A percentile compares a stretch with the other conserved stretches of the same genome.
These are phyloP conservation scores for Metschnikowia borealis DNA, from an alignment of 805 yeast species.

Conservation along the genomic window DNA sequence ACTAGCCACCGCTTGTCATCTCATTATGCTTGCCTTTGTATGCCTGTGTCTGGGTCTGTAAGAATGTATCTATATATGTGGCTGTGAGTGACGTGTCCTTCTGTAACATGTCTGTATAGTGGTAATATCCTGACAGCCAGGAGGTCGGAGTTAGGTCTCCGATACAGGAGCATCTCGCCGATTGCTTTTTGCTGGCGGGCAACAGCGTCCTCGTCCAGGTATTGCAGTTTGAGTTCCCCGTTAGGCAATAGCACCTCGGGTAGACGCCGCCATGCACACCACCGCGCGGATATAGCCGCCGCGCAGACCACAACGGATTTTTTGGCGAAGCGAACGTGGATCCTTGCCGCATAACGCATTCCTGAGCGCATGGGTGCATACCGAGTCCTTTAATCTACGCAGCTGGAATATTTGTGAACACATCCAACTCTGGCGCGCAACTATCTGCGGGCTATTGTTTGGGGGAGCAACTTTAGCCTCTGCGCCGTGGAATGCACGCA, in stretches of 20 bases:
- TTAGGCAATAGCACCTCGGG: not conserved
- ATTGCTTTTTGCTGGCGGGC: not conserved
- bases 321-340: not conserved
- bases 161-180: no score
- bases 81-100: no score
- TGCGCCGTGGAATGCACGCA: not conserved
- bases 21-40: no score
- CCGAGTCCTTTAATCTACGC: not conserved
- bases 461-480: not conserved
- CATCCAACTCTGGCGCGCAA: not conserved
- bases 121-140: no score
- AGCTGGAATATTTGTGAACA: not conserved
- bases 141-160: no score
- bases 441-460: not conserved
- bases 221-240: not conserved
- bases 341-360: not conserved
- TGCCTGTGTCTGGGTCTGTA: no score
- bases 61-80: no score
- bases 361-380: not conserved
- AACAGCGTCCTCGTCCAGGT: not conserved
- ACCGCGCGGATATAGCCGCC: not conserved
- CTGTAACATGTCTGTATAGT: no score
- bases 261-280: not conserved
- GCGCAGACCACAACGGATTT: not conserved
- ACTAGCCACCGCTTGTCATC: no score